Percentiles rank a stretch among this genome's conserved stretches.
These are phyloP conservation scores for Kluyveromyces nonfermentans DNA, from an alignment of 805 yeast genomes.

Conservation along the genomic window DNA sequence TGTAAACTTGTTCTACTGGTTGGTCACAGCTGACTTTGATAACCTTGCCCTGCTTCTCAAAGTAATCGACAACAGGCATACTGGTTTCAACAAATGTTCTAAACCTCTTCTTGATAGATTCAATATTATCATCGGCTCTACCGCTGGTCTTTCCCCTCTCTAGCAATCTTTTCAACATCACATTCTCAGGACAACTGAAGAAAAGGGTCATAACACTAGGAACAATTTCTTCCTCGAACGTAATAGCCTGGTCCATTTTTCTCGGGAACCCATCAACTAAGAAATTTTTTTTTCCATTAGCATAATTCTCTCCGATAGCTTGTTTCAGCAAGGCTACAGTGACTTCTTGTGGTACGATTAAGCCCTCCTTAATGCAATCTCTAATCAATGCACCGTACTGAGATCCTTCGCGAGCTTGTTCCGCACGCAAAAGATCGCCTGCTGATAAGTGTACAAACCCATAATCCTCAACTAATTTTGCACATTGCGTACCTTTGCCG, in stretches of 20 bases:
- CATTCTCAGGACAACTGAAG: constrained; percentile 72
- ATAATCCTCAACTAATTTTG: constrained; percentile 67
- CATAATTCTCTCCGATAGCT: constrained; percentile 53
- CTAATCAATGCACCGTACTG: constrained; percentile 80
- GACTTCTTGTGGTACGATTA: constrained; percentile 86
- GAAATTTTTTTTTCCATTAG: constrained; percentile 43
- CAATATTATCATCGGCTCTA: constrained; percentile 85
- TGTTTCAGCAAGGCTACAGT: constrained; percentile 76
- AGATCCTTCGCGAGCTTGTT: constrained; percentile 75
- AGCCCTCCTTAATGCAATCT: constrained; percentile 74
- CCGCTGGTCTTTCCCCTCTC: constrained; percentile 95
- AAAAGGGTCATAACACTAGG: constrained; percentile 62
- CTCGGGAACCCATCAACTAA: constrained; percentile 95
- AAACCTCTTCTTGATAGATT: constrained; percentile 84
- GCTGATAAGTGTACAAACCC: constrained; percentile 86
- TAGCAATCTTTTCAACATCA: constrained; percentile 76
- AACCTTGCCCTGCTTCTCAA: constrained; percentile 62
- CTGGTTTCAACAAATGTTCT: constrained; percentile 77
- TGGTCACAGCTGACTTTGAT: constrained; percentile 71
- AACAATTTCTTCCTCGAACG: constrained; percentile 76
- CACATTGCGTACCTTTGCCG: constrained; percentile 96
- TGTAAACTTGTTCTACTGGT: constrained; percentile 70
- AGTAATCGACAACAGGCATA: constrained; percentile 88
- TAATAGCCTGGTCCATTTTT: constrained; percentile 94
- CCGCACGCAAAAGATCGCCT: constrained; percentile 93